phyloP scores from a whole-genome alignment of 2,329 filamentous ascomycete genomes.

The Botrytis hyacinthi region DNA sequence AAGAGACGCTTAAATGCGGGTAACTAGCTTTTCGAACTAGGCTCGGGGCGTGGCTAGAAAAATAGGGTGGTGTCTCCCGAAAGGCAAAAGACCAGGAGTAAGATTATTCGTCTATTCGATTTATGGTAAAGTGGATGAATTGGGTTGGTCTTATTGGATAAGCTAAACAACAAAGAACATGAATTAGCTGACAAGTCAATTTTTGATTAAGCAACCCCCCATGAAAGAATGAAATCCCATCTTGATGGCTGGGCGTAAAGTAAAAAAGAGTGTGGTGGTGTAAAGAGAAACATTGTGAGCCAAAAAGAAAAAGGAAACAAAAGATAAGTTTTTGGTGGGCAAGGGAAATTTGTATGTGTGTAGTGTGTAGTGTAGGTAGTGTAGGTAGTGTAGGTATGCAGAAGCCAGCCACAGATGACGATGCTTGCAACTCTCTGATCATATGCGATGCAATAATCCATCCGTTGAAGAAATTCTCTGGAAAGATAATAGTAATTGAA shows the following conservation, averaged over 20 bases:
- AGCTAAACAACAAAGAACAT: conserved; percentile 33
- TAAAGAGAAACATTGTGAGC: neutral
- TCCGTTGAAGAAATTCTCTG: neutral
- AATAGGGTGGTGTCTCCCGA: neutral
- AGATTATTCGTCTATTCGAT: neutral
- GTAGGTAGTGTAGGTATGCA: neutral
- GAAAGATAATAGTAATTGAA: neutral
- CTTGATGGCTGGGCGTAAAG: conserved; percentile 1
- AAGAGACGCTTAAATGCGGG: conserved; percentile 3
- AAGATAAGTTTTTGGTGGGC: neutral
- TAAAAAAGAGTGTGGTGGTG: neutral
- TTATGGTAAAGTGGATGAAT: conserved; percentile 13
- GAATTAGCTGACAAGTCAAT: conserved; percentile 30
- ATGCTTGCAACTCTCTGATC: conserved; percentile 10
- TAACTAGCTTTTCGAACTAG: neutral
- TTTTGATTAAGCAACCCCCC: neutral
- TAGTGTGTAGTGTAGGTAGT: neutral
- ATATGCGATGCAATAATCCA: neutral
- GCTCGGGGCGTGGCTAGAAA: neutral
- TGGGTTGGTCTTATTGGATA: conserved; percentile 30
- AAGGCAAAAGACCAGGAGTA: neutral
- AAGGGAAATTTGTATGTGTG: neutral
- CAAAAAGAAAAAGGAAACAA: neutral
- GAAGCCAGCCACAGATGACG: conserved; percentile 6
- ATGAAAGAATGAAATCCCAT: neutral